Conservation (phyloP, 75 land plant genomes). For the Picea glauca region DNA sequence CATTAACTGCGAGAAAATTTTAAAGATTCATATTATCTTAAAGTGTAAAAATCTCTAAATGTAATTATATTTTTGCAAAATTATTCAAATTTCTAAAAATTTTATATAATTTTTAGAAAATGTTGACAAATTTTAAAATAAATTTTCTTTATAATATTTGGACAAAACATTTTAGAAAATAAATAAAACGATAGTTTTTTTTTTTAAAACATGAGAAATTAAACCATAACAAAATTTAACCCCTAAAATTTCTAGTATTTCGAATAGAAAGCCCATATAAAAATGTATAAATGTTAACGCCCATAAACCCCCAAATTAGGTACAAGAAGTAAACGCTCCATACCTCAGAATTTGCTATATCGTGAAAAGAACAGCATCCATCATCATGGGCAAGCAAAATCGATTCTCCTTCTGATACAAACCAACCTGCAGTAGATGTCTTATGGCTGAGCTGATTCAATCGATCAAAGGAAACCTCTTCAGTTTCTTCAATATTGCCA, state of each 20-base stretch:
- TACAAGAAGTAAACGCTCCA: not conserved
- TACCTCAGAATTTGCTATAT: slow-evolving; percentile 89
- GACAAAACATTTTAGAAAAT: too few relatives aligned
- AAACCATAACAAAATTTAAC: not conserved
- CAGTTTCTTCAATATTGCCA: slow-evolving; percentile 23
- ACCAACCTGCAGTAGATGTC: slow-evolving; percentile 92
- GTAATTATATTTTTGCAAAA: too few relatives aligned
- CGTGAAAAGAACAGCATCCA: slow-evolving; percentile 82
- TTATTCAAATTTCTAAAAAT: too few relatives aligned
- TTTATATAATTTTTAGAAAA: too few relatives aligned
- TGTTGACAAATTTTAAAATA: too few relatives aligned
- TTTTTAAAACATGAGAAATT: too few relatives aligned
- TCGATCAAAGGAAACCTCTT: slow-evolving; percentile 27
- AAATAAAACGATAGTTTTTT: too few relatives aligned
- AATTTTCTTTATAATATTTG: too few relatives aligned
- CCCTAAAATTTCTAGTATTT: not conserved
- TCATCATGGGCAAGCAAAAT: slow-evolving; percentile 90
- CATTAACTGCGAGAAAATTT: too few relatives aligned
- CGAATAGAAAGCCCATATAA: not conserved
- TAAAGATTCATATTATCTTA: too few relatives aligned
- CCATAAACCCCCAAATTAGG: not conserved
- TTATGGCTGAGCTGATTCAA: slow-evolving; percentile 67
- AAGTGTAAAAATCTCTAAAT: too few relatives aligned
- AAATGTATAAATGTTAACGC: not conserved
- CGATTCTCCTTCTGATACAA: slow-evolving; percentile 93